A percentile compares a stretch with the other conserved stretches of the same genome.
phyloP scores from a whole-genome alignment of 345 rosid genomes.

The Euphorbia pulcherrima region DNA sequence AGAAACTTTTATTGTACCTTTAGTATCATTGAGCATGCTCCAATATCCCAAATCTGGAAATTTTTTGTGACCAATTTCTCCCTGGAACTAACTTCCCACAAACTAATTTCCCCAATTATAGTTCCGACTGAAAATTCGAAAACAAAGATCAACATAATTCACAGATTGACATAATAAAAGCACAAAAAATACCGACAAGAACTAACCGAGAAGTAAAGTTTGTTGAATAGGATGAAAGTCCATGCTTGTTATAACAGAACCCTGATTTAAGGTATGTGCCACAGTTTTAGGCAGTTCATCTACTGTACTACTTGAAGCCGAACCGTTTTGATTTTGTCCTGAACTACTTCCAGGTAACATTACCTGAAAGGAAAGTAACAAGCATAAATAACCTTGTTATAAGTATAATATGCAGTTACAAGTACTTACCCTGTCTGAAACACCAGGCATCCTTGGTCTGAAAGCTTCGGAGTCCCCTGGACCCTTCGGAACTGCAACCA shows the following conservation, averaged over 20 bases:
- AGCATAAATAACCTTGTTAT: neutral
- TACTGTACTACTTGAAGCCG: slow-evolving; percentile 5
- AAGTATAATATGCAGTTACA: neutral
- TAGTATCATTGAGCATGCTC: slow-evolving; percentile 29
- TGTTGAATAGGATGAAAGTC: slow-evolving; percentile 44
- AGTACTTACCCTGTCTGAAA: slow-evolving; percentile 30
- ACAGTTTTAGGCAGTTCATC: slow-evolving; percentile 39
- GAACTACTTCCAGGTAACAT: slow-evolving; percentile 23
- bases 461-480: slow-evolving; percentile 22
- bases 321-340: slow-evolving; percentile 14
- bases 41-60: slow-evolving; percentile 41
- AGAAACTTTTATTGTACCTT: slow-evolving; percentile 26
- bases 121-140: slow-evolving; percentile 35
- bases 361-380: slow-evolving; percentile 16
- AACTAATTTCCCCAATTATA: slow-evolving; percentile 28
- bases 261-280: slow-evolving; percentile 27
- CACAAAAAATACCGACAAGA: slow-evolving; percentile 9
- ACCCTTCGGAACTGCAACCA: slow-evolving; percentile 28
- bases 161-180: slow-evolving; percentile 9
- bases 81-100: slow-evolving; percentile 41
- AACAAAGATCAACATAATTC: slow-evolving; percentile 11
- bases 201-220: slow-evolving; percentile 41
- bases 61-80: slow-evolving; percentile 27
- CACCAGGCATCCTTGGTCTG: slow-evolving; percentile 19
- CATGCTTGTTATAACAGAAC: slow-evolving; percentile 40